Conservation (phyloP, 2,329 filamentous ascomycete genomes). For the Akanthomyces muscarius region DNA sequence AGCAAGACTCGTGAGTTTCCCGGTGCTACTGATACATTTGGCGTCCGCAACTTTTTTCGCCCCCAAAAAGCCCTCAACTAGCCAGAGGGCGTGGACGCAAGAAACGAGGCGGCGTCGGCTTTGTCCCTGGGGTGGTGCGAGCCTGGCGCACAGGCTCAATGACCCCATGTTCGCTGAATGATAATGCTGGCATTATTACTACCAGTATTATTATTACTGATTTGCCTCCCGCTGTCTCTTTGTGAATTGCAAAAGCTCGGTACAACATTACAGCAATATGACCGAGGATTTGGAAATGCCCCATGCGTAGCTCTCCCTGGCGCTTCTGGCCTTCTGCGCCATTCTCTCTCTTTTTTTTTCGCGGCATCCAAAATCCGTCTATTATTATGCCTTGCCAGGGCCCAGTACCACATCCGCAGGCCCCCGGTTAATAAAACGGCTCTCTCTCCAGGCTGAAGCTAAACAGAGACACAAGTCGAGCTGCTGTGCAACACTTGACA, state of each 20-base stretch:
- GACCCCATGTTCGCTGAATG: neutral
- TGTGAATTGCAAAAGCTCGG: neutral
- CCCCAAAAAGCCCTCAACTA: constrained; percentile 8
- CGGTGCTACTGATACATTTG: neutral
- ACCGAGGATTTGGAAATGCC: neutral
- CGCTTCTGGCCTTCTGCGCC: neutral
- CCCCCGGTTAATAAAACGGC: constrained; percentile 10
- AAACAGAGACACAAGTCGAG: neutral
- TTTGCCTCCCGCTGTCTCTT: neutral
- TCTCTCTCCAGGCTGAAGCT: constrained; percentile 9
- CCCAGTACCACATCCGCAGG: neutral
- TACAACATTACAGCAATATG: neutral
- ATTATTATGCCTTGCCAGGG: neutral
- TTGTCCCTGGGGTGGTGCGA: neutral
- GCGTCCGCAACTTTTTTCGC: neutral
- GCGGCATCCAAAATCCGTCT: neutral
- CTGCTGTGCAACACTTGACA: constrained; percentile 3
- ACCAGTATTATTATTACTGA: neutral
- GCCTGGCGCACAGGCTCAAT: neutral
- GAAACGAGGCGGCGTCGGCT: neutral
- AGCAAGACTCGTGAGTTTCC: neutral
- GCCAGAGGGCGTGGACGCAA: constrained; percentile 3
- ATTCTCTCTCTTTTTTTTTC: neutral
- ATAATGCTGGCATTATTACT: neutral
- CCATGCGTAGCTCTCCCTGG: neutral